These are phyloP conservation scores for Elsinoe arachidis DNA, from an alignment of 2,329 filamentous ascomycete genomes.

Conservation along the genomic window DNA sequence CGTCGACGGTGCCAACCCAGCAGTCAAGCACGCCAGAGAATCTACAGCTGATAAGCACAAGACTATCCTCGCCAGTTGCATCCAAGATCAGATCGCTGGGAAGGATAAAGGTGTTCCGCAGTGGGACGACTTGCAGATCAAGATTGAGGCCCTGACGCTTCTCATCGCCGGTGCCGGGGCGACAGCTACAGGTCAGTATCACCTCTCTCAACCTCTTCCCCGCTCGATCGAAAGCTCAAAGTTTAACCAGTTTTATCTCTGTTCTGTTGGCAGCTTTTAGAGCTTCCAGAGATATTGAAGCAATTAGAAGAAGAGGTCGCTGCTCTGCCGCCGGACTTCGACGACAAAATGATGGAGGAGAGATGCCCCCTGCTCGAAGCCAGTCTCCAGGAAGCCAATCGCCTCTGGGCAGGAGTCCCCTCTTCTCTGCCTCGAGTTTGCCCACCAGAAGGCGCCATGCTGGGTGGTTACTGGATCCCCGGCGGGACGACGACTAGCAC, in stretches of 20 bases:
- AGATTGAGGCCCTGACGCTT: conserved; percentile 11
- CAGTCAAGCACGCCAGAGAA: conserved; percentile 4
- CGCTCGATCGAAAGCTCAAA: no score
- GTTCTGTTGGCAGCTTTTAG: conserved; percentile 5
- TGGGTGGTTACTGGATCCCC: conserved; percentile 1
- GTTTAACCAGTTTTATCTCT: background rate
- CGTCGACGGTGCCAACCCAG: conserved; percentile 9
- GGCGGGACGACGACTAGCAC: conserved; percentile 1
- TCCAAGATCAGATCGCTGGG: conserved; percentile 11
- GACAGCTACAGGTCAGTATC: conserved; percentile 3
- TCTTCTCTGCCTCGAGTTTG: conserved; percentile 29
- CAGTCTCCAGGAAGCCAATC: conserved; percentile 32
- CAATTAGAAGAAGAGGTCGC: conserved; percentile 10
- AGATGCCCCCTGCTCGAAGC: conserved; percentile 26
- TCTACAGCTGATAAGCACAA: background rate
- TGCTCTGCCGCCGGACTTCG: conserved; percentile 9
- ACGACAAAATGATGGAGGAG: conserved; percentile 13
- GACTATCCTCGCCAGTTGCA: conserved; percentile 9
- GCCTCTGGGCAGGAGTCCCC: conserved; percentile 30
- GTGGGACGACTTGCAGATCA: conserved; percentile 13
- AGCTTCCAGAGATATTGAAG: conserved; percentile 1
- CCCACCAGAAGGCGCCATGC: conserved; percentile 1
- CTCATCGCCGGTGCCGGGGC: conserved; percentile 12
- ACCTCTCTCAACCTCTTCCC: no score
- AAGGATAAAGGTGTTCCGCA: conserved; percentile 12